A percentile compares a stretch with the other conserved stretches of the same genome.
Evolutionary conservation across 768 basidiomycete genomes (phyloP).

Genomic region (Suillus spraguei): DNA sequence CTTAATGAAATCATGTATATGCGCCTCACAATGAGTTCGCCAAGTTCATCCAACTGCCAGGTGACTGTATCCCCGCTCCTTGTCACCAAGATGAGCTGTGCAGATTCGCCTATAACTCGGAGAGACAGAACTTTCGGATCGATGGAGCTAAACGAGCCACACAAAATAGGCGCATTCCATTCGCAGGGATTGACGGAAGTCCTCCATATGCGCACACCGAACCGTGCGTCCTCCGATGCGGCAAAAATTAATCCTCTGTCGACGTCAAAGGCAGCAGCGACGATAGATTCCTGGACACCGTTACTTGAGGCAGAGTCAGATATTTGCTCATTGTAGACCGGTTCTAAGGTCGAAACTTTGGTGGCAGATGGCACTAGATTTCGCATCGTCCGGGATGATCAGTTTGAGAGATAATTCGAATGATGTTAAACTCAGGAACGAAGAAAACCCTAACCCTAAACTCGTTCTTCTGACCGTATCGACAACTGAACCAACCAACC

Average conservation of each 20-base stretch:
- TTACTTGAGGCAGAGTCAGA: constrained; percentile 20
- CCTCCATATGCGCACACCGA: constrained; percentile 63
- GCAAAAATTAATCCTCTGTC: constrained; percentile 64
- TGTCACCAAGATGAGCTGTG: constrained; percentile 65
- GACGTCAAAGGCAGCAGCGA: constrained; percentile 57
- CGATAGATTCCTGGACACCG: constrained; percentile 37
- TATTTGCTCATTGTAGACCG: constrained; percentile 18
- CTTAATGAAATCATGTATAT: not conserved
- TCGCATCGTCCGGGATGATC: constrained; percentile 43
- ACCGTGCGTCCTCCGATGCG: constrained; percentile 60
- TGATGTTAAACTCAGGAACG: not conserved
- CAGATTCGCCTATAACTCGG: constrained; percentile 71
- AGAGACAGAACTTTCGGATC: constrained; percentile 59
- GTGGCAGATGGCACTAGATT: constrained; percentile 52
- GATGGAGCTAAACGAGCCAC: constrained; percentile 23
- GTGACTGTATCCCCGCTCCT: constrained; percentile 84
- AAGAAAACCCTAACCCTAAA: constrained; percentile 20
- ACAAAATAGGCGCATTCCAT: constrained; percentile 22
- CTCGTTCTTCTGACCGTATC: constrained; percentile 10
- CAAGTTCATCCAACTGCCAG: constrained; percentile 52
- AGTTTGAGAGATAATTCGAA: not conserved
- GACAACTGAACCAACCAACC: not conserved
- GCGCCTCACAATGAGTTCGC: constrained; percentile 44
- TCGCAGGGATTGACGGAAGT: constrained; percentile 16
- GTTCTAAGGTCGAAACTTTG: constrained; percentile 19